Base-by-base conservation (phyloP, 306 rosid species). In the Betula pendula region DNA sequence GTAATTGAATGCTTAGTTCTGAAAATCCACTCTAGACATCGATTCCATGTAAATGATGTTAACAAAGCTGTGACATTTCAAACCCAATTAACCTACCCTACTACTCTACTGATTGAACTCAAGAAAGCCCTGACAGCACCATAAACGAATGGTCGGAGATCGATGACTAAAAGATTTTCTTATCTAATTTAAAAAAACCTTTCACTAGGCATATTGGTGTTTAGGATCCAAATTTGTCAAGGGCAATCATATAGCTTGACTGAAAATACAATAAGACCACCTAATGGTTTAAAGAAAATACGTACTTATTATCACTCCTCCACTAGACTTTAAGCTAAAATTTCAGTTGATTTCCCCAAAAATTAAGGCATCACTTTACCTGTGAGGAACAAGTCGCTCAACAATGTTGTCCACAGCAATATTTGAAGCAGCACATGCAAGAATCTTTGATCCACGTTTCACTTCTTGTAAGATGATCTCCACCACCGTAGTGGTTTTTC, bases 331-430 rank as follows among this genome's bases (percentile, higher is more conserved):
- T 56, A 25, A 56, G 63, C n/a, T 56, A 2, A 11, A 38, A 45
- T 45, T 11, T 13, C 16, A 12, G 16, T 22, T 10, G 4, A 22
- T 56, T 24, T 24, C 63, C 63, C 29, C 63, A 27, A 16, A 35
- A 47, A 78, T 7, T 20, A 44, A 62, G 58, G 80, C 53, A 84
- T 59, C 66, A 62, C 35, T 68, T 70, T 84, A 92, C 99, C 91
- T 90, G 70, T 87, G 96, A 76, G 90, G 85, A 74, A 87, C 97
- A 50, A 95, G 91, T 74, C 97, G 87, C 88, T 95, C 99, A 78
- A 95, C 99, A 44, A 95, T 90, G 96, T 95, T 95, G 85, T 95
- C 99, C 68, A 95, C 97, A 81, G 99, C 99, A 89, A 95, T 95
- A 84, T 92, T 95, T 51, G 99, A 95, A 78, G 97, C 99, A 66